Conservation (phyloP, 345 rosid species). For the thale cress (Arabidopsis thaliana) region DNA sequence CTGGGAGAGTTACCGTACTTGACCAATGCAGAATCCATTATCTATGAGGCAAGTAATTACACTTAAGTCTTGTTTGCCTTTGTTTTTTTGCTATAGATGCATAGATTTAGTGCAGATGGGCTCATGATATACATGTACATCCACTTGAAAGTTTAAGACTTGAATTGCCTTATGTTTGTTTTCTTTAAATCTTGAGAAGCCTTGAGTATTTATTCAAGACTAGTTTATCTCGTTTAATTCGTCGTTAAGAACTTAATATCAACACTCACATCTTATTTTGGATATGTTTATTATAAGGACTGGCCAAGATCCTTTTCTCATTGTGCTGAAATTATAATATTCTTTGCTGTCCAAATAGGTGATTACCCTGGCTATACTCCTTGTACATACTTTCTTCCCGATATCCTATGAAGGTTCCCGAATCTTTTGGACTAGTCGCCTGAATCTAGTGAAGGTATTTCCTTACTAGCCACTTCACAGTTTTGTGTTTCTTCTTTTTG, state of each 20-base stretch:
- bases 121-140: not conserved
- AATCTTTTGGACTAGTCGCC: constrained; percentile 66
- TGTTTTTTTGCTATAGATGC: not conserved
- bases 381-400: constrained; percentile 70
- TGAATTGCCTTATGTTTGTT: not conserved
- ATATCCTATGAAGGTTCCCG: constrained; percentile 73
- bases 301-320: constrained; percentile 15
- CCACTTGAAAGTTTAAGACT: not conserved
- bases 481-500: constrained; percentile 14
- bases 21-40: constrained; percentile 65
- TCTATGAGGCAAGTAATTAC: constrained; percentile 66
- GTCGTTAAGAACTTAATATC: not conserved
- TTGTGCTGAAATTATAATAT: constrained; percentile 14
- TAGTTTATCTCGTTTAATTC: constrained; percentile 1
- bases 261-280: not conserved
- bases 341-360: constrained; percentile 32
- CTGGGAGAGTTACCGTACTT: constrained; percentile 94
- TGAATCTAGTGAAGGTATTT: constrained; percentile 71
- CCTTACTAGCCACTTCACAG: constrained; percentile 19
- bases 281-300: not conserved
- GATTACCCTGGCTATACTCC: constrained; percentile 66
- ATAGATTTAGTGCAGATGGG: not conserved
- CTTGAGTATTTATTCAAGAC: not conserved
- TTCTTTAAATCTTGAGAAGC: not conserved
- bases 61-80: not conserved